Base-by-base conservation (phyloP, 345 rosid species). In the Arabidopsis suecica region DNA sequence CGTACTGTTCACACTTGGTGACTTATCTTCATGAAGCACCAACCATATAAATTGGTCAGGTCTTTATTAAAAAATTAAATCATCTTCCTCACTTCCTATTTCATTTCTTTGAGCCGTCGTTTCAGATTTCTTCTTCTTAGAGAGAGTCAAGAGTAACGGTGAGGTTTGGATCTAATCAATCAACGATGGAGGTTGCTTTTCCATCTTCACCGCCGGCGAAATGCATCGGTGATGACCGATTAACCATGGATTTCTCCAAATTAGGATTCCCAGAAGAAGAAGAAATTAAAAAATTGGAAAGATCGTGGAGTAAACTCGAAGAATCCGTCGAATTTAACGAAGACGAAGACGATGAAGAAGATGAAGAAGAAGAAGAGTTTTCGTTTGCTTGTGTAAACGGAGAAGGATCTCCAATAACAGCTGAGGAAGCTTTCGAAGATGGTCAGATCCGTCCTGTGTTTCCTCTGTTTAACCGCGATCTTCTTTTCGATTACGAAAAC, bases 381-480 rank as follows among this genome's bases (percentile, higher is more conserved):
- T 81, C 86, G 37, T 87, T 87, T 32, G 84, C 78, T 20, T 85
- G 77, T 44, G 20, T 58, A 55, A 69, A 72, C 68, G 61, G 61
- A 5, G 71, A 68, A 20, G 75, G 83, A 23, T 87, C 87, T 65
- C 87, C 83, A 3, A 74, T 85, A 61, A 67, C 87, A 0, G 87
- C 88, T 13, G 88, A 82, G 0, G 87, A 84, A 59, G 81, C 78
- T 22, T 85, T 87, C 57, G 76, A 77, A 6, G 71, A 85, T 47
- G 88, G 91, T 67, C 83, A 74, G 80, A 83, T 87, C 82, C 87
- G 91, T 14, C 81, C 91, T 4, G 72, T 74, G 8, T 83, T 75
- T 79, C 90, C 90, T 61, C 40, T 85, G 0, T 85, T 87, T 54
- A 76, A 85, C 61, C 83, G 71, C 12, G 45, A 47, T 55, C 79